Base-by-base conservation (phyloP, 495 filamentous ascomycete species). In the Penicillium samsonianum region DNA sequence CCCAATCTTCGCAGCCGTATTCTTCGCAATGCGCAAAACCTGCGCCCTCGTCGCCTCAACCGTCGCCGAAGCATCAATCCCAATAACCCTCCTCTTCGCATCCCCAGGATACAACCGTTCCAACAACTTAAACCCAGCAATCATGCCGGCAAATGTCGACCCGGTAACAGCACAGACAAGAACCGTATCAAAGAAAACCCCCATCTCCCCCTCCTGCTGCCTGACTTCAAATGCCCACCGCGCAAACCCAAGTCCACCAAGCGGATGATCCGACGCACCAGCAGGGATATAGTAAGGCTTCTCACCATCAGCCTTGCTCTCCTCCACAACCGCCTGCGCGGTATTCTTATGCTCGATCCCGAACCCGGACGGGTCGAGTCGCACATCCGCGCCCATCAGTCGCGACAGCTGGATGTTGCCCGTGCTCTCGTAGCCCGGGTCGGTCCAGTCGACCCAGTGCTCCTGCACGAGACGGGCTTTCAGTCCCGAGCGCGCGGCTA, bases 241-340 rank as follows among this genome's bases (percentile, higher is more conserved):
- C 38, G 84, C 84, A 62, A 87, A 88, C 1, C 86, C 86, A 20
- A 88, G 52, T 0, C 84, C 85, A 2, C 86, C 85, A 0, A 87
- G 67, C n/a, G 83, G 82, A 58, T 89, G 84, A 62, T 86, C 83
- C 9, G 82, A 85, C 1, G 83, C 84, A 1, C 85, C 84, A 0
- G 84, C 83, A 1, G 86, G 85, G 44, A 88, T 86, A 61, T 82
- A 86, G 52, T 87, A 89, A 6, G 84, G 82, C 60, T 74, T 81
- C 19, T 73, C 75, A 0, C 85, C 86, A 0, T 57, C 44, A 0
- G 55, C 67, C 6, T 57, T 60, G 16, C 81, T 73, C 61, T 82
- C 77, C n/a, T 77, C 59, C 48, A 75, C 68, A 1, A 86, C 72
- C 1, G 63, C 57, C 30, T 66, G 65, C 9, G 83, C 74, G 0